These are phyloP conservation scores for Butyriboletus loyo DNA, from an alignment of 768 basidiomycete genomes.

Conservation along the genomic window DNA sequence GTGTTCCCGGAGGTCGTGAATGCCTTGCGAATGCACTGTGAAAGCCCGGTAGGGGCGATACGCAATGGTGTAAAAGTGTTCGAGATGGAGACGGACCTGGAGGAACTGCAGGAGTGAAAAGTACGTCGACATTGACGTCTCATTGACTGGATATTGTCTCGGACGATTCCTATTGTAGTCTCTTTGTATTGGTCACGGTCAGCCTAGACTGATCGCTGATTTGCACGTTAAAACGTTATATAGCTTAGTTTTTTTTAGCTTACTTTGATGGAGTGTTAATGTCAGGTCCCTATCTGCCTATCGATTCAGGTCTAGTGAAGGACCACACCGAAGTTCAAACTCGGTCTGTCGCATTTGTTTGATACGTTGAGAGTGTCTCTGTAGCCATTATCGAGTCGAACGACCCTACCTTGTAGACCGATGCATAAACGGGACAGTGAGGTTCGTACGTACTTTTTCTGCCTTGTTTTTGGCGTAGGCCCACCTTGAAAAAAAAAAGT, in stretches of 20 bases:
- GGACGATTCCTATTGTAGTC: neutral
- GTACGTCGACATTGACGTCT: neutral
- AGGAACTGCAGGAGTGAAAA: constrained; percentile 1
- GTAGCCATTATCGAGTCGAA: too few relatives aligned
- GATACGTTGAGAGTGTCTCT: neutral
- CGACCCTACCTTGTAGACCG: neutral
- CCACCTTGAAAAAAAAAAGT: neutral
- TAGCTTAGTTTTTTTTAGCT: neutral
- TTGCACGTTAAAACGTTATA: neutral
- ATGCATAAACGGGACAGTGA: neutral
- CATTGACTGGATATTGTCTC: neutral
- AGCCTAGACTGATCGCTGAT: neutral
- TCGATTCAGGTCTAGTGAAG: too few relatives aligned
- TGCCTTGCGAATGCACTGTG: constrained; percentile 47
- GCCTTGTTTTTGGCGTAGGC: neutral
- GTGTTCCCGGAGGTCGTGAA: constrained; percentile 74
- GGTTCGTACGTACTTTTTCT: neutral
- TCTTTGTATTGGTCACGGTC: neutral
- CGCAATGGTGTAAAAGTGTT: constrained; percentile 21
- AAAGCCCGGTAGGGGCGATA: constrained; percentile 7
- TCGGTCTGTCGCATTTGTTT: neutral
- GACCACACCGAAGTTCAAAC: neutral
- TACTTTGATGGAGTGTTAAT: neutral
- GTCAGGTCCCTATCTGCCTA: neutral
- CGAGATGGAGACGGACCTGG: constrained; percentile 7